Evolutionary conservation across 1,139 yeast genomes (phyloP).

Genomic region (Zygosaccharomyces sapae): DNA sequence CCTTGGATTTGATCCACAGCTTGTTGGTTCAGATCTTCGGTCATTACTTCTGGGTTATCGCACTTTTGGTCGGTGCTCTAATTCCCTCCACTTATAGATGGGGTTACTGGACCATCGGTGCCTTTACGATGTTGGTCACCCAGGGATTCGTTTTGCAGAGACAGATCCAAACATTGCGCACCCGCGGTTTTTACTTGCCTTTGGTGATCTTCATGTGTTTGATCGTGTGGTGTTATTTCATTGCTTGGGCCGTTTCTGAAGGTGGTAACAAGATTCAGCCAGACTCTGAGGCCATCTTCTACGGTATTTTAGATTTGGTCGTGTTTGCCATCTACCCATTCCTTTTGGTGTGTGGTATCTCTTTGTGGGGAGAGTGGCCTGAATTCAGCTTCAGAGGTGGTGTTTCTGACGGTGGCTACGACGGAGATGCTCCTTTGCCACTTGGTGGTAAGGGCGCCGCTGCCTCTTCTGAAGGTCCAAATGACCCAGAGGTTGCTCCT

Average conservation of each 20-base stretch:
- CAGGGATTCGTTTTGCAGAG: constrained; percentile 34
- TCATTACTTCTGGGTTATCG: constrained; percentile 45
- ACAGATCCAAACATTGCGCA: constrained; percentile 19
- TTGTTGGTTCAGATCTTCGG: constrained; percentile 37
- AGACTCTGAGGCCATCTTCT: constrained; percentile 63
- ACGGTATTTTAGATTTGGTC: constrained; percentile 56
- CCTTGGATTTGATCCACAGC: constrained; percentile 26
- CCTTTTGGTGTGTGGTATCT: constrained; percentile 17
- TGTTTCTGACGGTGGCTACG: background rate
- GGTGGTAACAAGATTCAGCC: constrained; percentile 67
- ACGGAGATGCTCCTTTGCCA: background rate
- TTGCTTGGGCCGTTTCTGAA: constrained; percentile 60
- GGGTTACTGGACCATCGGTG: constrained; percentile 49
- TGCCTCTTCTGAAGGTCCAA: background rate
- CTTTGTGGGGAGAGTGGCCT: constrained; percentile 17
- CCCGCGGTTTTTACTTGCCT: constrained; percentile 17
- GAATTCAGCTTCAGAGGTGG: constrained; percentile 16
- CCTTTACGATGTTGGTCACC: constrained; percentile 41
- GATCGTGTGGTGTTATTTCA: constrained; percentile 47
- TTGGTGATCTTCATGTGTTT: constrained; percentile 15
- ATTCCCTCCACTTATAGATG: constrained; percentile 49
- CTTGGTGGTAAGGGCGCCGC: background rate
- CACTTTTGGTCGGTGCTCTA: constrained; percentile 48
- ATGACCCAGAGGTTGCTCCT: background rate
- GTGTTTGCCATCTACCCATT: constrained; percentile 45